Evolutionary conservation across 371 early-diverging fungal genomes (phyloP), one percentile per base, ranked within the genome.

Genomic region (Rhizopus delemar): DNA sequence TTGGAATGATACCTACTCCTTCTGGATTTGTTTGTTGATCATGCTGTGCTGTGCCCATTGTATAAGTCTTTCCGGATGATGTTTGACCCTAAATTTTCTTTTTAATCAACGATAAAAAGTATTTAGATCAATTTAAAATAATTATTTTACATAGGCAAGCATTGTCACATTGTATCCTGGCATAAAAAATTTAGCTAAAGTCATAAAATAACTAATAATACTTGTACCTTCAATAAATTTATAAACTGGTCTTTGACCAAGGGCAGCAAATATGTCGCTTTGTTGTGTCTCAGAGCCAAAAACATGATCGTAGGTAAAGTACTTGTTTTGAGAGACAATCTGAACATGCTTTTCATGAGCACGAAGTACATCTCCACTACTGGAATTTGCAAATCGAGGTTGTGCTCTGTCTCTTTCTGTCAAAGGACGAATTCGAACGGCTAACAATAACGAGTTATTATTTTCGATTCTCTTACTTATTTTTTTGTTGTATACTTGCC

Each of bases 11-110:
- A 36, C 97, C 97, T 60, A 81, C 78, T 41, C 82, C 71, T 43
- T 80, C 70, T 36, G 74, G 55, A 54, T 88, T 75, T n/a, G 66
- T 63, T 22, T 78, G 71, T 41, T 82, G 78, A 34, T 84, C 88
- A 53, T 92, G 88, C n/a, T 86, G 82, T 8, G 83, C 89, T 39
- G 94, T 94, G 52, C 96, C 95, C 98, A 99, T 99, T 7, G 99
- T 99, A 68, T 93, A 96, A 5, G 99, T 99, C 80, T 99, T 99
- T 53, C 99, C 99, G 8, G 93, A 92, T 7, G 95, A 93, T 12
- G 95, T 94, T 83, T 98, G 94, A 15, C 92, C 81, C 81, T 80
- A 61, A 51, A 71, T 80, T 51, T 89, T 87, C 53, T 89, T 89
- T 95, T 96, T 15, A 6, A 36, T 6, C 36, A 36, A 8, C 22